Evolutionary conservation across 2,329 filamentous ascomycete species (phyloP), one percentile per base, ranked within the genome.

Genomic region (Lasiodiplodia gonubiensis): DNA sequence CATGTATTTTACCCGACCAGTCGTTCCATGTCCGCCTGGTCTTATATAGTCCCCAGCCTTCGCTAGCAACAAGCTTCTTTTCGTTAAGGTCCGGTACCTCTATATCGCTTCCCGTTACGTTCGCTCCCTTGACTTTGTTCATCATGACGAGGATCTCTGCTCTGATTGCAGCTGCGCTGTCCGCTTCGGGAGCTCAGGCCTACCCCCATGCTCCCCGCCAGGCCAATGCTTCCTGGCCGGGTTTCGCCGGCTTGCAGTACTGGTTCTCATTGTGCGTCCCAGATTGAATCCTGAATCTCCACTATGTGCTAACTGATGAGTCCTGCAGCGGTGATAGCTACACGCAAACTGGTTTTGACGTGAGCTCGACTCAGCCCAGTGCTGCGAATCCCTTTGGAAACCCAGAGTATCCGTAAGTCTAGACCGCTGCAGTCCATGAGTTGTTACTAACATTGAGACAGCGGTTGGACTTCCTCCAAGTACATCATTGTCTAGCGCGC

Each of bases 381-480:
- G 70, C 80, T 4, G 75, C 77, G 6, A 87, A 88, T 71, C 86
- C 88, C 0, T 79, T 90, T 69, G 88, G 89, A 0, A 91, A 91
- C 71, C 88, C 88, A 0, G 57, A 79, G 0, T 86, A 85, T 69
- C 85, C 83, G 73, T 76, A 72, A 68, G 72, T 18, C 2, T 7
- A 14, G 25, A 27, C 6, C 18, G 18, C 23, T 16, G 16, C 16
- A 25, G 18, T 12, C 16, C 2, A 39, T 49, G 18, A 3, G 14
- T 8, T 10, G 18, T 18, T 35, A 30, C 49, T 64, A 21, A 63
- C 55, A 48, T 33, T 46, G 53, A 4, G 25, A 39, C 69, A 69
- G 68, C 23, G 69, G 69, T 18, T 69, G 54, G 49, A 69, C 68
- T 30, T 69, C 69, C n/a, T 68, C 69, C 25, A 70, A 70, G 69